Evolutionary conservation across 352 stramenopile species (phyloP).

Genomic region (Thalassiosira hispida): DNA sequence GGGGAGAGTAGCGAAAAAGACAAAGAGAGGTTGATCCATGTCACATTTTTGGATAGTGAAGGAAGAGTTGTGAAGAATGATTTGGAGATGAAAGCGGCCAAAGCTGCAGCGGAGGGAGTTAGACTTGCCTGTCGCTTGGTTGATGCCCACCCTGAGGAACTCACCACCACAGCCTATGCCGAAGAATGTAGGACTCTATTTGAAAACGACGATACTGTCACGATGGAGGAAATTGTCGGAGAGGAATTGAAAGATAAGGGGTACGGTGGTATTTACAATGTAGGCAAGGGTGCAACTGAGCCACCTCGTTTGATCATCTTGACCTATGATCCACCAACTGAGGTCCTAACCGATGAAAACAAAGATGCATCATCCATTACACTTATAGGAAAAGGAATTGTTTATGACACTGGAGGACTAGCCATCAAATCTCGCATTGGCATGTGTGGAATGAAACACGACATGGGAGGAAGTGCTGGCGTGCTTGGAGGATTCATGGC

Average conservation of each 20-base stretch:
- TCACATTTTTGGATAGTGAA: constrained; percentile 64
- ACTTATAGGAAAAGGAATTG: constrained; percentile 95
- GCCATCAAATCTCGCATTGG: constrained; percentile 88
- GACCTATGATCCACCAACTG: constrained; percentile 82
- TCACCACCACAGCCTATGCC: constrained; percentile 90
- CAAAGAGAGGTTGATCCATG: constrained; percentile 41
- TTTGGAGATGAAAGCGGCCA: constrained; percentile 45
- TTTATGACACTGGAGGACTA: constrained; percentile 96
- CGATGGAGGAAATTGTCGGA: constrained; percentile 90
- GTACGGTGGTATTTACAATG: constrained; percentile 87
- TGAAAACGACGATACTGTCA: constrained; percentile 68
- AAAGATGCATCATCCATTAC: constrained; percentile 58
- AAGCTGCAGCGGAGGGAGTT: constrained; percentile 86
- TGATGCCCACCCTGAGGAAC: constrained; percentile 78
- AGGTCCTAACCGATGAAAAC: constrained; percentile 2
- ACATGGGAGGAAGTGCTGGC: constrained; percentile 91
- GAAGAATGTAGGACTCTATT: constrained; percentile 80
- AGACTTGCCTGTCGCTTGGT: constrained; percentile 89
- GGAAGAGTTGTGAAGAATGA: constrained; percentile 50
- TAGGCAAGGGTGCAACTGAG: constrained; percentile 88
- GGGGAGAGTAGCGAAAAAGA: constrained; percentile 5
- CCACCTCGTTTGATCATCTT: constrained; percentile 91
- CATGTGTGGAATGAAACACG: constrained; percentile 94
- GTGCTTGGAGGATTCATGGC: constrained; percentile 88
- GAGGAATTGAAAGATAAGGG: constrained; percentile 89